Evolutionary conservation across 129 eudicot species (phyloP), one percentile per base, ranked within the genome.

Genomic region (Dittrichia graveolens): DNA sequence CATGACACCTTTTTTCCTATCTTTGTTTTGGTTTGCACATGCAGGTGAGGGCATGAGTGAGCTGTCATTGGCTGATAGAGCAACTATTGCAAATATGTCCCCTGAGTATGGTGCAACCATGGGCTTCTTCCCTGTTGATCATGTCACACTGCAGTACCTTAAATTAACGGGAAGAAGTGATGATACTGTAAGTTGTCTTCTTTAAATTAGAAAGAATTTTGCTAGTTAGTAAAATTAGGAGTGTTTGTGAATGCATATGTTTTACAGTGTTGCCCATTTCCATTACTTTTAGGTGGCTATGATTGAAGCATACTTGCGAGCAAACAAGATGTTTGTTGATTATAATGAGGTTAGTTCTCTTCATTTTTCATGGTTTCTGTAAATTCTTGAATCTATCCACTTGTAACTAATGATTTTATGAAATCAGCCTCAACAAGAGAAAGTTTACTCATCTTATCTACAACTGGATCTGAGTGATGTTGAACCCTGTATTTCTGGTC

Each of bases 21-120:
- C 12, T n/a, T 8, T 19, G 37, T 9, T 19, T 7, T 63, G 37
- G 19, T 63, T 64, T 16, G 1, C 18, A 64, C 13, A 10, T 75
- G 69, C 76, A 95, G 97, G 97, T 61, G 87, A 88, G 64, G 99
- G 99, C 13, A 79, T 95, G 91, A 80, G 86, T 66, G 82, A 85
- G 57, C 65, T 90, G 50, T 82, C 98, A 24, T 83, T 94, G 72
- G 98, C 98, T 61, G 98, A 94, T 78, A 90, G 98, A 83, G 98
- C 98, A n/a, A 94, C 99, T 58, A 95, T 95, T 81, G 99, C 97
- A 72, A 95, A 95, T 60, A 95, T 95, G 99, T 90, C 99, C 19
- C 99, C 99, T 0, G 99, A 95, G 79, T 95, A 95, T 80, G 99
- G 99, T 72, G 97, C 99, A 60, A 95, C 99, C 65, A 95, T 95